Evolutionary conservation across 2,329 filamentous ascomycete genomes (phyloP).

Genomic region (Cladophialophora bantiana): DNA sequence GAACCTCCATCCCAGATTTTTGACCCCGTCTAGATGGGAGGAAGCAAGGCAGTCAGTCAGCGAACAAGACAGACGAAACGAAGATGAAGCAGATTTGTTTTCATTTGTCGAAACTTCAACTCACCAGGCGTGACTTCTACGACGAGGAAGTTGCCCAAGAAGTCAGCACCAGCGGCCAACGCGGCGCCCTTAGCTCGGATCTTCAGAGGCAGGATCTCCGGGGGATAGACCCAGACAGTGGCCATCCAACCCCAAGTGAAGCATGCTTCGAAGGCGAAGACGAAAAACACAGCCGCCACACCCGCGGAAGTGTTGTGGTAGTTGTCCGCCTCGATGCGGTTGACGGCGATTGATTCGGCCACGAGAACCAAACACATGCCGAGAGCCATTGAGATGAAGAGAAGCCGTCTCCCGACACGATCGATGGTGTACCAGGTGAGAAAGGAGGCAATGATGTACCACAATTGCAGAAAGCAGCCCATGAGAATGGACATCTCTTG

Average conservation of each 20-base stretch:
- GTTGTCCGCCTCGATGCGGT: conserved; percentile 27
- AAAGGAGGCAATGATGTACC: conserved; percentile 61
- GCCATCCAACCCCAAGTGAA: conserved; percentile 55
- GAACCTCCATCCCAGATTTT: conserved; percentile 59
- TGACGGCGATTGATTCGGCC: conserved; percentile 46
- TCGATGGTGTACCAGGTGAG: conserved; percentile 56
- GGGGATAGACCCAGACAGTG: conserved; percentile 52
- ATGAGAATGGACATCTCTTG: conserved; percentile 52
- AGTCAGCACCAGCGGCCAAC: conserved; percentile 56
- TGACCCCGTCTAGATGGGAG: conserved; percentile 8
- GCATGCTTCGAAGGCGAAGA: conserved; percentile 69
- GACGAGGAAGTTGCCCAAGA: conserved; percentile 69
- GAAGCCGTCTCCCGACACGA: conserved; percentile 26
- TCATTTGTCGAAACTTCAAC: background rate
- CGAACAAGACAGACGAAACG: background rate
- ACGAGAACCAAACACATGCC: conserved; percentile 67
- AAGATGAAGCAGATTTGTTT: background rate
- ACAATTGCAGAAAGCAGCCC: conserved; percentile 60
- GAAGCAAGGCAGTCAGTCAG: background rate
- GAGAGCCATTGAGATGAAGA: conserved; percentile 31
- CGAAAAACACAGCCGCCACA: conserved; percentile 58
- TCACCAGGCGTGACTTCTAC: conserved; percentile 64
- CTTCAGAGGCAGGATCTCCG: conserved; percentile 55
- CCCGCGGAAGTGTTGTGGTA: conserved; percentile 45
- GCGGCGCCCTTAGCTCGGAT: conserved; percentile 54